Evolutionary conservation across 768 basidiomycete genomes (phyloP).

Genomic region (Termitomyces bulborhizus): DNA sequence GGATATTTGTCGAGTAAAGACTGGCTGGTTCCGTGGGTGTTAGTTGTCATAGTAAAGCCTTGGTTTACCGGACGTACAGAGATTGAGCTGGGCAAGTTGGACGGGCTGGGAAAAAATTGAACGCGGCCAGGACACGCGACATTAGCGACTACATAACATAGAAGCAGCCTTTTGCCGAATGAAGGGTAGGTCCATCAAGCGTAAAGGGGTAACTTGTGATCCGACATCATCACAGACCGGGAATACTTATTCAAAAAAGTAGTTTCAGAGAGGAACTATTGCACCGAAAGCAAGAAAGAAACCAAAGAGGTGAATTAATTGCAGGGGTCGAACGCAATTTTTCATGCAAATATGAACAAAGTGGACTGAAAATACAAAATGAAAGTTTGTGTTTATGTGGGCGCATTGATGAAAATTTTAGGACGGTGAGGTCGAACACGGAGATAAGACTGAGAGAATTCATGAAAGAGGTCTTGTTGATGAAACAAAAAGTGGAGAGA

Average conservation of each 20-base stretch:
- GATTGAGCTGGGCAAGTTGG: neutral
- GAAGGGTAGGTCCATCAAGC: neutral
- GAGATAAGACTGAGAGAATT: no score
- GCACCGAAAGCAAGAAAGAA: neutral
- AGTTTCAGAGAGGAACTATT: neutral
- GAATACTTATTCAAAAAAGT: neutral
- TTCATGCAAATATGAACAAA: neutral
- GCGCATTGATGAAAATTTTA: neutral
- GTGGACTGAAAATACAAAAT: neutral
- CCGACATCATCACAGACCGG: neutral
- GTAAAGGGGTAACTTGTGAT: neutral
- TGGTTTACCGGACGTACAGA: neutral
- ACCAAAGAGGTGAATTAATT: neutral
- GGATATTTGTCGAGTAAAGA: neutral
- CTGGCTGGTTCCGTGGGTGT: neutral
- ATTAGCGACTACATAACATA: neutral
- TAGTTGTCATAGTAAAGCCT: neutral
- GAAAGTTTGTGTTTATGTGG: neutral
- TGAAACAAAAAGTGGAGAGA: no score
- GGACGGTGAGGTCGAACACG: neutral
- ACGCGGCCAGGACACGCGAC: no score
- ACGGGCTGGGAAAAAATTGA: no score
- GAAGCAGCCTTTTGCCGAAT: neutral
- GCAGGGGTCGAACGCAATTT: neutral
- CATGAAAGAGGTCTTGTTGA: neutral